These are phyloP conservation scores for Sclerotinia nivalis DNA, from an alignment of 2,329 filamentous ascomycete species.

Conservation along the genomic window DNA sequence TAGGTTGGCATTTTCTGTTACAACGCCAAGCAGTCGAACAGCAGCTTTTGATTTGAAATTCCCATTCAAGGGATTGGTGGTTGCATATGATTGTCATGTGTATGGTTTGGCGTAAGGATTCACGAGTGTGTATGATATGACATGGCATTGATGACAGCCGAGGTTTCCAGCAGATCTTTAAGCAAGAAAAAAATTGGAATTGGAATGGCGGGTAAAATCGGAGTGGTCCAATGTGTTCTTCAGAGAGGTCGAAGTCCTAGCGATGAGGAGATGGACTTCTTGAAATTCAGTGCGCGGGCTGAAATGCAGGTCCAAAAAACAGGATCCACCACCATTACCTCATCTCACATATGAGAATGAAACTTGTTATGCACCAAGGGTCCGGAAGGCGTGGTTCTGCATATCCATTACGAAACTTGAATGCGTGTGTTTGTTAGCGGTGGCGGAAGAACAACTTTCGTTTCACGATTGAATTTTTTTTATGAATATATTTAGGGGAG, in stretches of 20 bases:
- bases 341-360: constrained; percentile 12
- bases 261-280: constrained; percentile 11
- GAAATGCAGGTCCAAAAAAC: constrained; percentile 16
- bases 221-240: constrained; percentile 9
- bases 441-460: neutral
- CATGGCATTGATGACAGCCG: neutral
- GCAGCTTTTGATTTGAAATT: neutral
- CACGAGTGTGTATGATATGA: neutral
- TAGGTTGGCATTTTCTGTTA: neutral
- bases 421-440: constrained; percentile 9
- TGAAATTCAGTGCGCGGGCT: neutral
- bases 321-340: constrained; percentile 14
- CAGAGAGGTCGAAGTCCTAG: constrained; percentile 8
- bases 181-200: neutral
- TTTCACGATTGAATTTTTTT: constrained; percentile 12
- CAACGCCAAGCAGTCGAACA: neutral
- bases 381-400: constrained; percentile 15
- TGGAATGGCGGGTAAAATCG: constrained; percentile 5
- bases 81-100: neutral
- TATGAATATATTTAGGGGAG: constrained; percentile 10
- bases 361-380: constrained; percentile 22
- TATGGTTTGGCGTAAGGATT: neutral
- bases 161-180: neutral
- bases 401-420: constrained; percentile 14
- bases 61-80: neutral